Percentiles rank a stretch among this genome's conserved stretches.
Conservation (phyloP, 2,329 filamentous ascomycete species). For the Colletotrichum limetticola region DNA sequence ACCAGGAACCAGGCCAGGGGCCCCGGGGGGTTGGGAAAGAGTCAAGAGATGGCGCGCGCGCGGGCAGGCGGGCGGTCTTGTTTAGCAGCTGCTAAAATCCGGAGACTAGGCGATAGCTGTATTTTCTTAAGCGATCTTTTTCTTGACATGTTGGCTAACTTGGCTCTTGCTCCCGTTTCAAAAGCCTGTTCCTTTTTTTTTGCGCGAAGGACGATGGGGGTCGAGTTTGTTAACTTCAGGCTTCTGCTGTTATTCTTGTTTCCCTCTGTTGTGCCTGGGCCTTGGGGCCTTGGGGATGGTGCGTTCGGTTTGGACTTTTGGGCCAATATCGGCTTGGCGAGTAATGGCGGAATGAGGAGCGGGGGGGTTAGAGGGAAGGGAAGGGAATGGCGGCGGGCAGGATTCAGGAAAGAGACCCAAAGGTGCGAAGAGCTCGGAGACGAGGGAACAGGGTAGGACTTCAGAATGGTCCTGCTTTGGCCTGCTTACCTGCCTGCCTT, state of each 20-base stretch:
- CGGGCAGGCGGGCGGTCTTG: neutral
- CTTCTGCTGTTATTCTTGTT: conserved; percentile 1
- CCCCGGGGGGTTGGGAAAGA: neutral
- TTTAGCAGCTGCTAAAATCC: neutral
- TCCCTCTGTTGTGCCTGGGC: neutral
- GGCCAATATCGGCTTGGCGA: neutral
- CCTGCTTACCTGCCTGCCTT: neutral
- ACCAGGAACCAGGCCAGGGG: neutral
- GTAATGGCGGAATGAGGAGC: neutral
- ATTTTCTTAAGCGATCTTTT: neutral
- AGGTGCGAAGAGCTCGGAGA: neutral
- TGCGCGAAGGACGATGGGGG: neutral
- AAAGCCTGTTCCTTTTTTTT: neutral
- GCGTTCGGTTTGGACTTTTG: neutral
- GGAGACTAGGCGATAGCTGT: neutral
- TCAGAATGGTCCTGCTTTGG: neutral
- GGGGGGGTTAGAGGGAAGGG: neutral
- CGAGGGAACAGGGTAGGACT: neutral
- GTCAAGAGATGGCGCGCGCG: neutral
- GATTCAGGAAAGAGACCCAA: neutral
- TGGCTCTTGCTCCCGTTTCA: neutral
- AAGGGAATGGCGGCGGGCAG: neutral
- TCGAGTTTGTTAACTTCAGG: neutral
- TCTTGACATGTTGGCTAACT: neutral
- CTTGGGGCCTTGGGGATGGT: neutral